phyloP scores from a whole-genome alignment of 768 basidiomycete species.

The Calvatia gigantea region DNA sequence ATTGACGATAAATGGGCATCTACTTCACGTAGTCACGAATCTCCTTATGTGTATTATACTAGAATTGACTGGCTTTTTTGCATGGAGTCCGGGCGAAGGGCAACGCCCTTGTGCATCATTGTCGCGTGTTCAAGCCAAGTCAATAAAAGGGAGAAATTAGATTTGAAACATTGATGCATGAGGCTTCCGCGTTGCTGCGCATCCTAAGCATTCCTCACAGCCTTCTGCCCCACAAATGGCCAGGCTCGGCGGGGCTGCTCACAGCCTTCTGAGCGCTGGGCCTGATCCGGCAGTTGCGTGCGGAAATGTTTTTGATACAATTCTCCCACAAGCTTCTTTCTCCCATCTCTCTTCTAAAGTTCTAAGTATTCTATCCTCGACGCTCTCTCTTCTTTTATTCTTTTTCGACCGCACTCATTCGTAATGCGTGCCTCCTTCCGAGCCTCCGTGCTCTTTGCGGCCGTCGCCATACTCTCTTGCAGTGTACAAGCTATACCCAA shows the following conservation, averaged over 20 bases:
- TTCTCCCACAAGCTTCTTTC: conserved; percentile 3
- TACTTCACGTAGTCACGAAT: neutral
- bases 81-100: neutral
- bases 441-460: conserved; percentile 33
- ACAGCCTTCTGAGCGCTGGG: neutral
- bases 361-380: neutral
- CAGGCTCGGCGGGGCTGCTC: neutral
- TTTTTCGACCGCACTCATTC: conserved; percentile 5
- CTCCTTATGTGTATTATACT: neutral
- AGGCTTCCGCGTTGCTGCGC: neutral
- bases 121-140: no score
- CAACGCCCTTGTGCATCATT: neutral
- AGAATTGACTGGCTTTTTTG: neutral
- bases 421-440: conserved; percentile 25
- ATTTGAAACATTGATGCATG: neutral
- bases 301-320: neutral
- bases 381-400: conserved; percentile 9
- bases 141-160: neutral
- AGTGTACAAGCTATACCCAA: conserved; percentile 63
- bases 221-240: neutral
- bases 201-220: neutral
- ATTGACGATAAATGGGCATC: conserved; percentile 5
- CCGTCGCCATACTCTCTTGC: conserved; percentile 38
- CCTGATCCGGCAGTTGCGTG: neutral
- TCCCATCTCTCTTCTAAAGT: neutral